Evolutionary conservation across 2,329 filamentous ascomycete species (phyloP), one percentile per base, ranked within the genome.

Genomic region (Pyricularia grisea): DNA sequence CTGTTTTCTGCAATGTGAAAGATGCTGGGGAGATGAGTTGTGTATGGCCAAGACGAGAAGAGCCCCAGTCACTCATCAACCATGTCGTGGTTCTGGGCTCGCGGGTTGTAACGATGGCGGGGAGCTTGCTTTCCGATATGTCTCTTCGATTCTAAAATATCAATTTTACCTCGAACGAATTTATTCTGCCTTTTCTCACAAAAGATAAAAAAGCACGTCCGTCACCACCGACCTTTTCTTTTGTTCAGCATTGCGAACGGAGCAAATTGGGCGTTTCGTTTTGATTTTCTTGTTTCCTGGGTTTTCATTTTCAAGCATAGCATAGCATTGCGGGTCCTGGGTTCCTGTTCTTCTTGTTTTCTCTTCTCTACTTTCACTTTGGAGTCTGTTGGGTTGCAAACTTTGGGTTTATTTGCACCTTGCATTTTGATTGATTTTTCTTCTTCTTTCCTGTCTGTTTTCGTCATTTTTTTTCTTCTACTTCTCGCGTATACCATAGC

Each of bases 311-410:
- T 66, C 1, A 10, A 14, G 17, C 36, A 67, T 17, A 67, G 66
- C 66, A 67, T 67, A 55, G 66, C 66, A 36, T 50, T 50, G 30
- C 30, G 10, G 23, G 23, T 65, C 33, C 25, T 60, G n/a, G 31
- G n/a, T 60, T 67, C 20, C 12, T 20, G 17, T 60, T 61, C 27
- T 31, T 33, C 25, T 10, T 30, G 12, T 33, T 55, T 63, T 61
- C 11, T 68, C 55, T 68, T 68, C 67, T 63, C n/a, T 68, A 33
- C 55, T 10, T 30, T 68, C 55, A 28, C 60, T 68, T 68, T 27
- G 58, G 58, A 61, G 58, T 61, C 3, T 27, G 4, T 61, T 61
- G 58, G 25, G 58, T 10, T 50, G n/a, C 65, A 27, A 17, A n/a
- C 14, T 66, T 66, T 7, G 65, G 65, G 5, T 50, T 66, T 66